Base-by-base conservation (phyloP, 257 asterid genomes). In the Jacaranda copaia region DNA sequence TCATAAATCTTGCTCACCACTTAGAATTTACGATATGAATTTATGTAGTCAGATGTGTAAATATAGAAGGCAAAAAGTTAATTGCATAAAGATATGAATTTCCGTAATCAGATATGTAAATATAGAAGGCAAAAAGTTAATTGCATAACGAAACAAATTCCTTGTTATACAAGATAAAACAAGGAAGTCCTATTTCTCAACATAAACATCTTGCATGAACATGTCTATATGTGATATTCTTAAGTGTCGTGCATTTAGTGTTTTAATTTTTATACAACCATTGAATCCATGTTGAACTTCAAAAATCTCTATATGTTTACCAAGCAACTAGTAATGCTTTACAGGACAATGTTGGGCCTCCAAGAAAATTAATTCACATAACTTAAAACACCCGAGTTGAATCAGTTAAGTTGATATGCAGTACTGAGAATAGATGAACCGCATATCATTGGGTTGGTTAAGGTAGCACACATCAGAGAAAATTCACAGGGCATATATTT, bases 221-320 rank as follows among this genome's bases (percentile, higher is more conserved):
- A 45, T 5, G 6, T 4, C 56, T 9, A 4, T 10, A 18, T 67
- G 45, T 67, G 45, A 13, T 19, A 36, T 62, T 13, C 4, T 18
- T 45, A 45, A 63, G 48, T 36, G 38, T 0, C 9, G 42, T 9
- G 42, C 65, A n/a, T 56, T 59, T 4, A 19, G 2, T 18, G 64
- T 58, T 25, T 20, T 65, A 12, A 25, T 25, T 25, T 25, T 25
- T 25, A 25, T 40, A 8, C 32, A 18, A 43, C 42, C n/a, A 13
- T 25, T 46, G 59, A 18, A 20, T 62, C 5, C 68, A 58, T 19
- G 20, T 48, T 32, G 32, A 68, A 12, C 40, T 32, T 59, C 51
- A 36, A 62, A 13, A 57, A 36, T 36, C n/a, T 49, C 32, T 25
- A 72, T 38, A 71, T n/a, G 52, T 39, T 19, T 60, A 48, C 70